Base-by-base conservation (phyloP, 176 grass and related monocot species). In the Bolboschoenus planiculmis region DNA sequence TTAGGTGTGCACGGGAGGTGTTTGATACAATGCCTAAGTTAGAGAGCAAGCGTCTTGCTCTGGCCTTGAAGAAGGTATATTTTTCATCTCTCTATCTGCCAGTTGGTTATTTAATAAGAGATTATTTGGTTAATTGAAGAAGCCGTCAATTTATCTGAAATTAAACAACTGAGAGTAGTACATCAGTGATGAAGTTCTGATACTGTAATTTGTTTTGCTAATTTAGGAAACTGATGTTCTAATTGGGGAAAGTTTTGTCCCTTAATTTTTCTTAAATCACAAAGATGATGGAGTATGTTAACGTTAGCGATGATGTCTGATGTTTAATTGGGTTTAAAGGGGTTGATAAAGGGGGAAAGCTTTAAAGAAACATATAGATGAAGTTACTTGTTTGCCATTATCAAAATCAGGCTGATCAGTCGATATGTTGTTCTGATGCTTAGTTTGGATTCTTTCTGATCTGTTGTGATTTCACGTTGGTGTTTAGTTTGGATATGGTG, bases 41-140 rank as follows among this genome's bases (percentile, higher is more conserved):
- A 40, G 92, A 97, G 73, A 91, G 88, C 85, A 97, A 94, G 87
- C 84, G 90, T 71, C 92, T 97, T 80, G 88, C 95, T 26, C 88
- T 94, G 47, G 95, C 92, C 48, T 90, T 97, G 30, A 97, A 97
- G 84, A 94, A 94, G 95, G 95, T 94, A 86, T 33, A 10, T 29
- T n/a, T n/a, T n/a, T 21, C 13, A 0, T 7, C 4, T 51, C 33
- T n/a, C 51, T 14, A 26, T 37, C 21, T 66, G 78, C 11, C 20
- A 33, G 26, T 46, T 67, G 16, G 37, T 62, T 56, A 15, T 77
- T 53, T 65, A 24, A 40, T 9, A 56, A 61, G 57, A 81, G 18
- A 20, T 87, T 71, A 30, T 75, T 85, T 36, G 21, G 82, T 11
- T 37, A 81, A 20, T 78, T 63, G 61, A 7, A 36, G 27, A n/a